Evolutionary conservation across 768 basidiomycete species (phyloP).

Genomic region (Auriculariales sp.): DNA sequence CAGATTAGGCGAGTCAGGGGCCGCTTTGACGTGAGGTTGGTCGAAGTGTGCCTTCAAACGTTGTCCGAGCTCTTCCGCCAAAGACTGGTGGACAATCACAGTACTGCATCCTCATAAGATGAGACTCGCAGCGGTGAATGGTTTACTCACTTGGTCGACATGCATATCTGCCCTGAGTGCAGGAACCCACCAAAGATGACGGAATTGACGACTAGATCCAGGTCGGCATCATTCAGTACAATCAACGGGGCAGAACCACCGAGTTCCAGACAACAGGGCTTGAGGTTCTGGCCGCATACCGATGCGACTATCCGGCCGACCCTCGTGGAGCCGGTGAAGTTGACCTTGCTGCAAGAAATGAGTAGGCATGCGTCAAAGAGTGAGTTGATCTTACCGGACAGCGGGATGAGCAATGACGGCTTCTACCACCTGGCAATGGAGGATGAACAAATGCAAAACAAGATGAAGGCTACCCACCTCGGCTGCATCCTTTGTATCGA

Average conservation of each 20-base stretch:
- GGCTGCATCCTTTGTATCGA: conserved; percentile 12
- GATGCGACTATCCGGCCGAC: conserved; percentile 18
- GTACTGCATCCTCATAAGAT: background rate
- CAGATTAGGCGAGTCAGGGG: conserved; percentile 1
- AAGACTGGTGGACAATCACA: conserved; percentile 8
- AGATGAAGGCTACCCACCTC: background rate
- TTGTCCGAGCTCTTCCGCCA: conserved; percentile 11
- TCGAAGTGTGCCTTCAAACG: conserved; percentile 4
- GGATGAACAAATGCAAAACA: background rate
- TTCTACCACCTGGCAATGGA: conserved; percentile 8
- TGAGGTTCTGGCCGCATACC: conserved; percentile 20
- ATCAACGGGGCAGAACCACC: background rate
- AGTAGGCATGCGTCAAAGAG: background rate
- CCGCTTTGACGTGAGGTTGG: background rate
- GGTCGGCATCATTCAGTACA: background rate
- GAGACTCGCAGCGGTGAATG: background rate
- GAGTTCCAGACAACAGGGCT: conserved; percentile 13
- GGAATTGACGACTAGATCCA: background rate
- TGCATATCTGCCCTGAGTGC: background rate
- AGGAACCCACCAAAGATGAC: background rate
- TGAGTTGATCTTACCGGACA: conserved; percentile 9
- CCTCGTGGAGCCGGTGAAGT: conserved; percentile 15
- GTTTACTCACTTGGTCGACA: background rate
- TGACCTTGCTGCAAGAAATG: conserved; percentile 13
- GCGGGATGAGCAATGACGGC: conserved; percentile 12